Base-by-base conservation (phyloP, 768 basidiomycete species). In the Mycena polygramma region DNA sequence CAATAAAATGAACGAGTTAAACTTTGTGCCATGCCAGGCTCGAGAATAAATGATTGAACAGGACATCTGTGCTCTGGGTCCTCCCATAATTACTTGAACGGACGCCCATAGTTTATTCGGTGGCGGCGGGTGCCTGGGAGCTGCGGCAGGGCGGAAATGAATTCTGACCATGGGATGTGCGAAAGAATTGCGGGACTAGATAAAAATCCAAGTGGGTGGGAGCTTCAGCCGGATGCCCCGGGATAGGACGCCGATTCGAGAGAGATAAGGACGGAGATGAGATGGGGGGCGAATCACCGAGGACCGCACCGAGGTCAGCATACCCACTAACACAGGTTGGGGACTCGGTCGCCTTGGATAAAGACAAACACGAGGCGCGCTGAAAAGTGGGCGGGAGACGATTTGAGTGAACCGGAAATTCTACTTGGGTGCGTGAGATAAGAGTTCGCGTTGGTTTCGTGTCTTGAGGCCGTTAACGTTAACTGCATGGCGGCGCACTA, bases 1-100 rank as follows among this genome's bases (percentile, higher is more conserved):
- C 10, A 63, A 63, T 63, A 63, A 63, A 63, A 63, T 63, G 51
- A 62, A 61, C 9, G 41, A 10, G 6, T 4, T 41, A 1, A 41
- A 41, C 9, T 41, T 41, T 7, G 9, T 48, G 7, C 15, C 46
- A 48, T 20, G 46, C 20, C 20, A 48, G 19, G 7, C 19, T 8
- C 19, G 20, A 48, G 19, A n/a, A n/a, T 30, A 19, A 24, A 51
- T 10, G n/a, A 22, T 22, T 9, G 8, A 22, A 10, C n/a, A 10
- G 49, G 30, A 54, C 10, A 11, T 10, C 4, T 11, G 9, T 41
- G 41, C 41, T 41, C 15, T 41, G 11, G 15, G 41, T 41, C 9
- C 9, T 41, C 30, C 15, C 46, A n/a, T 30, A 24, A 13, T 24
- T 51, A 51, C 49, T 22, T 51, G 49, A n/a, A 24, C 26, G 13